Conservation (phyloP, 2,329 filamentous ascomycete genomes). For the Epichloe aotearoae region DNA sequence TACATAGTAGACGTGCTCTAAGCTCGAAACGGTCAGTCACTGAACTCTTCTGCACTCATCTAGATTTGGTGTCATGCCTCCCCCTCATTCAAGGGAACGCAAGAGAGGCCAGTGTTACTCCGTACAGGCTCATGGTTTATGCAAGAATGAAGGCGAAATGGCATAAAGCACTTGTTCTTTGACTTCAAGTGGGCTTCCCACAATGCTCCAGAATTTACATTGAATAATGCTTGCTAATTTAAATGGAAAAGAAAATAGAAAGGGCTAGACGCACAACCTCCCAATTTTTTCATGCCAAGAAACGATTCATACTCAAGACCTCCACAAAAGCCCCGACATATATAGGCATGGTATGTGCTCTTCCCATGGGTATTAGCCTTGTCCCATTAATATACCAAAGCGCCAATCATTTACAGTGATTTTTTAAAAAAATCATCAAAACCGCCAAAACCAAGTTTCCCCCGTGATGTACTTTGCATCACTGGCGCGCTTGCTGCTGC, state of each 20-base stretch:
- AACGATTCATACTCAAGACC: neutral
- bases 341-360: neutral
- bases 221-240: neutral
- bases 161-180: neutral
- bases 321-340: neutral
- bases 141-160: too few relatives aligned
- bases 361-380: conserved; percentile 3
- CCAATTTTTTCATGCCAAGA: neutral
- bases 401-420: conserved; percentile 4
- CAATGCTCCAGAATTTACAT: neutral
- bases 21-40: neutral
- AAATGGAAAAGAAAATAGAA: neutral
- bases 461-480: neutral
- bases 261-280: neutral
- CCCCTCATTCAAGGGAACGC: neutral
- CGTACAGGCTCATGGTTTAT: too few relatives aligned
- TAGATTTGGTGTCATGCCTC: neutral
- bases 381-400: conserved; percentile 1
- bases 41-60: neutral
- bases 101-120: too few relatives aligned
- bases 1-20: too few relatives aligned
- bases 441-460: neutral
- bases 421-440: neutral
- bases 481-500: neutral
- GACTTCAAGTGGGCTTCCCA: neutral